Conservation (phyloP, 2,329 filamentous ascomycete genomes). For the Colletotrichum chrysophilum region DNA sequence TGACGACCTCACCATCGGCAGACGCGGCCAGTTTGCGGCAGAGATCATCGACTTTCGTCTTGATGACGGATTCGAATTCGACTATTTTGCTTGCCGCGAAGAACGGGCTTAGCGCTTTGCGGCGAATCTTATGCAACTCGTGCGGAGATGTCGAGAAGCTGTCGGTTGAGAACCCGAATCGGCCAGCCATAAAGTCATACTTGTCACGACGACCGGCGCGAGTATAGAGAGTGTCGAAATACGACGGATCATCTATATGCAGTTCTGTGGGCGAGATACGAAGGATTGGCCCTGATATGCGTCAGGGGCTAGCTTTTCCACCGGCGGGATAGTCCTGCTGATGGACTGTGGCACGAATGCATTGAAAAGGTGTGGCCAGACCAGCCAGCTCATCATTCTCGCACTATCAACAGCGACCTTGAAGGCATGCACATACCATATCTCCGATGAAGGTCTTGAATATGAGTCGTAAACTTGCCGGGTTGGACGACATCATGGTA, state of each 20-base stretch:
- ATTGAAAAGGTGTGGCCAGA: neutral
- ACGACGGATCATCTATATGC: constrained; percentile 30
- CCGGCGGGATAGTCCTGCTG: neutral
- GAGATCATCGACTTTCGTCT: constrained; percentile 32
- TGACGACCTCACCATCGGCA: constrained; percentile 11
- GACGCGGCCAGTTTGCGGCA: constrained; percentile 27
- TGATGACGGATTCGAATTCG: constrained; percentile 24
- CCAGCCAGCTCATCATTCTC: neutral
- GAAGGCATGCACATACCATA: constrained; percentile 30
- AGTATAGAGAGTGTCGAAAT: constrained; percentile 28
- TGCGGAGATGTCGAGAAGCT: constrained; percentile 38
- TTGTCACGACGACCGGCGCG: constrained; percentile 4
- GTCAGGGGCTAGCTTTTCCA: neutral
- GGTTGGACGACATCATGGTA: constrained; percentile 33
- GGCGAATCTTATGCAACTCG: constrained; percentile 36
- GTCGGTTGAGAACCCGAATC: constrained; percentile 9
- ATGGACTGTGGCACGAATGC: neutral
- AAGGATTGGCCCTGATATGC: constrained; percentile 33
- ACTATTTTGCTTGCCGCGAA: neutral
- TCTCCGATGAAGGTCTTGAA: constrained; percentile 35
- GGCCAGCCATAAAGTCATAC: constrained; percentile 2
- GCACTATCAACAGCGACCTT: neutral
- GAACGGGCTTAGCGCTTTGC: constrained; percentile 39
- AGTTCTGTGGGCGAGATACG: constrained; percentile 40
- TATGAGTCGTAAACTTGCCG: constrained; percentile 33